Percentiles rank a stretch among this genome's conserved stretches.
Evolutionary conservation across 257 asterid species (phyloP).

Genomic region (Striga asiatica): DNA sequence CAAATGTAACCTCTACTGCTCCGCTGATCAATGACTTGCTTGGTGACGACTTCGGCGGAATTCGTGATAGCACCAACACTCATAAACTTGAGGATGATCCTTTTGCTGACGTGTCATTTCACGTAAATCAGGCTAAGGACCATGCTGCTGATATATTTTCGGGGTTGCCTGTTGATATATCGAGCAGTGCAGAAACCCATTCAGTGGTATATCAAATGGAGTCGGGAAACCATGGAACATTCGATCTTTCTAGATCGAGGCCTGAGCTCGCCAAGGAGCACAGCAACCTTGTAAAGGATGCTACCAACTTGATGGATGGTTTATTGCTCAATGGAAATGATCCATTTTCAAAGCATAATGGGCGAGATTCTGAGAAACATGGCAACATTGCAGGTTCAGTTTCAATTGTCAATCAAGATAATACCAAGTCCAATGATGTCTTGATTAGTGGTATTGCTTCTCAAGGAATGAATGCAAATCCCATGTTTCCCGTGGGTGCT

Average conservation of each 20-base stretch:
- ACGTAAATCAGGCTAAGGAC: constrained; percentile 37
- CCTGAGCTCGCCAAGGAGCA: constrained; percentile 32
- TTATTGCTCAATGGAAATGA: constrained; percentile 43
- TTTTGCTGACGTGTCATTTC: constrained; percentile 89
- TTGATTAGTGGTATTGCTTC: constrained; percentile 39
- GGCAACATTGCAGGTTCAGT: constrained; percentile 21
- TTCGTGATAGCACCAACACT: constrained; percentile 25
- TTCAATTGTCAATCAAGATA: constrained; percentile 24
- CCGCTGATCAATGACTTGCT: constrained; percentile 67
- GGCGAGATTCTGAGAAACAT: constrained; percentile 21
- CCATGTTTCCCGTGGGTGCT: constrained; percentile 49
- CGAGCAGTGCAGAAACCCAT: constrained; percentile 26
- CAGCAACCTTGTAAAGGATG: constrained; percentile 28
- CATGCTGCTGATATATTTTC: constrained; percentile 53
- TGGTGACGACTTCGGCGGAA: constrained; percentile 36
- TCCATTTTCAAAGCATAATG: constrained; percentile 33
- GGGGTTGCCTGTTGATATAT: constrained; percentile 41
- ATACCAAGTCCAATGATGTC: constrained; percentile 28
- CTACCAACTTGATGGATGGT: constrained; percentile 46
- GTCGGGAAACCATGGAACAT: constrained; percentile 48
- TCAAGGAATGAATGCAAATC: constrained; percentile 49
- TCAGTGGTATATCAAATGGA: constrained; percentile 28
- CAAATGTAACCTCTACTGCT: constrained; percentile 31
- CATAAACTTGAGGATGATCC: constrained; percentile 71
- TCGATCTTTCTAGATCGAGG: constrained; percentile 48